These are phyloP conservation scores for Flagelloscypha sp. DNA, from an alignment of 768 basidiomycete genomes.

Conservation along the genomic window DNA sequence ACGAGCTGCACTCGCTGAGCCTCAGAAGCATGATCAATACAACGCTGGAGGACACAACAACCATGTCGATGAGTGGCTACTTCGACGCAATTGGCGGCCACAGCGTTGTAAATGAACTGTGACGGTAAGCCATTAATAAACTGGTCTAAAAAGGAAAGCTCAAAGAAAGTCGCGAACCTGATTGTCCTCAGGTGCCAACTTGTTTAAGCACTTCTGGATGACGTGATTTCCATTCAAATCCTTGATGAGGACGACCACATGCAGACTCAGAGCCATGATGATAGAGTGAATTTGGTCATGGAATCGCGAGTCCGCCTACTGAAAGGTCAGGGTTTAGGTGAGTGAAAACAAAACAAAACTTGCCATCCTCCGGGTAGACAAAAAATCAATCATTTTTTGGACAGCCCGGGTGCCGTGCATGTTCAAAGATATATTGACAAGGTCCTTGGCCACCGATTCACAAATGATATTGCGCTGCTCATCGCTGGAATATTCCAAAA, in stretches of 20 bases:
- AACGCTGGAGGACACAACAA: slow-evolving; percentile 96
- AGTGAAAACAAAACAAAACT: slow-evolving; percentile 30
- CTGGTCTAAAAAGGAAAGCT: background rate
- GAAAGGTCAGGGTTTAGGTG: slow-evolving; percentile 45
- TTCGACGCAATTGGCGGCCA: slow-evolving; percentile 97
- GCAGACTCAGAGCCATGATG: slow-evolving; percentile 91
- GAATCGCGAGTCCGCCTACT: slow-evolving; percentile 75
- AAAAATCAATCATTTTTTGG: slow-evolving; percentile 99
- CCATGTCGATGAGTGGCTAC: slow-evolving; percentile 98
- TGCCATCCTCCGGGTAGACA: slow-evolving; percentile 90
- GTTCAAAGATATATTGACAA: slow-evolving; percentile 96
- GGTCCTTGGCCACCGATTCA: slow-evolving; percentile 94
- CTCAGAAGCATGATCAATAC: slow-evolving; percentile 97
- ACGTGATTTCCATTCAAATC: slow-evolving; percentile 96
- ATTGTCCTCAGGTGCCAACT: slow-evolving; percentile 96
- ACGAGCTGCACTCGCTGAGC: slow-evolving; percentile 93
- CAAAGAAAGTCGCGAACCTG: slow-evolving; percentile 45
- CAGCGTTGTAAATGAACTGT: slow-evolving; percentile 98
- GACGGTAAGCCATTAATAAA: background rate
- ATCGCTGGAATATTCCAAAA: slow-evolving; percentile 93
- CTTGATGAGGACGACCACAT: slow-evolving; percentile 99
- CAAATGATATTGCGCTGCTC: slow-evolving; percentile 96
- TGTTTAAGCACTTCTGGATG: slow-evolving; percentile 98
- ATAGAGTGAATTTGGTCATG: slow-evolving; percentile 92
- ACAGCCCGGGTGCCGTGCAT: slow-evolving; percentile 99